A percentile compares a stretch with the other conserved stretches of the same genome.
Conservation (phyloP, 768 basidiomycete species). For the Steccherinum ochraceum region DNA sequence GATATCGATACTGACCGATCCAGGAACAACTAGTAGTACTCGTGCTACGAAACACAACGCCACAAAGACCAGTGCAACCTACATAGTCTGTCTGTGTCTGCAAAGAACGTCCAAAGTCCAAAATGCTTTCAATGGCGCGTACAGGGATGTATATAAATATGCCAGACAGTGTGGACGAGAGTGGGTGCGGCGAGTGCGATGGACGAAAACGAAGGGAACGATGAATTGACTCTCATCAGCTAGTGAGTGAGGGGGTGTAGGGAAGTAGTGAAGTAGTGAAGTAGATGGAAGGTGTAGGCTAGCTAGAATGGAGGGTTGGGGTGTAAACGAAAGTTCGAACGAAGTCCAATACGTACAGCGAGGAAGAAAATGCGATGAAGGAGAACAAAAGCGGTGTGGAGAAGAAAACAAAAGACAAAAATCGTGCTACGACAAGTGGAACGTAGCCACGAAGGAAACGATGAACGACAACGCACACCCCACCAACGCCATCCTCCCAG, state of each 20-base stretch:
- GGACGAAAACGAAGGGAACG: background rate
- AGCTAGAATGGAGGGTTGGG: background rate
- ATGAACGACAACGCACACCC: slow-evolving; percentile 1
- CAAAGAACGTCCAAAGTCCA: too few species aligned
- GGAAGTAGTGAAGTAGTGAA: background rate
- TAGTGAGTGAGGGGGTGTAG: background rate
- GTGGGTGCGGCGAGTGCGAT: too few species aligned
- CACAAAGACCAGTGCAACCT: too few species aligned
- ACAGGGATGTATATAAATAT: too few species aligned
- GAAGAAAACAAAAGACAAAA: background rate
- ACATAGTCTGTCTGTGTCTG: too few species aligned
- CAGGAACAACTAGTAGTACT: too few species aligned
- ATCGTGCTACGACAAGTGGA: slow-evolving; percentile 1
- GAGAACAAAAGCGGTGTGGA: background rate
- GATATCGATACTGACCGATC: too few species aligned
- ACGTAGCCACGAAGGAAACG: background rate
- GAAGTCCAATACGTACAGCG: too few species aligned
- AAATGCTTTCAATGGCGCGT: too few species aligned
- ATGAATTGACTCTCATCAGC: background rate
- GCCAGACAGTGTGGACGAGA: too few species aligned
- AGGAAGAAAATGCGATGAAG: background rate
- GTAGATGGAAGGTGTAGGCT: background rate
- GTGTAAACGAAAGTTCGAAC: background rate
- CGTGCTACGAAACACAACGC: too few species aligned
- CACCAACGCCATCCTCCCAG: background rate